A percentile compares a stretch with the other conserved stretches of the same genome.
These are phyloP conservation scores for Capsella rubella DNA, from an alignment of 441 rosid genomes.

Conservation along the genomic window DNA sequence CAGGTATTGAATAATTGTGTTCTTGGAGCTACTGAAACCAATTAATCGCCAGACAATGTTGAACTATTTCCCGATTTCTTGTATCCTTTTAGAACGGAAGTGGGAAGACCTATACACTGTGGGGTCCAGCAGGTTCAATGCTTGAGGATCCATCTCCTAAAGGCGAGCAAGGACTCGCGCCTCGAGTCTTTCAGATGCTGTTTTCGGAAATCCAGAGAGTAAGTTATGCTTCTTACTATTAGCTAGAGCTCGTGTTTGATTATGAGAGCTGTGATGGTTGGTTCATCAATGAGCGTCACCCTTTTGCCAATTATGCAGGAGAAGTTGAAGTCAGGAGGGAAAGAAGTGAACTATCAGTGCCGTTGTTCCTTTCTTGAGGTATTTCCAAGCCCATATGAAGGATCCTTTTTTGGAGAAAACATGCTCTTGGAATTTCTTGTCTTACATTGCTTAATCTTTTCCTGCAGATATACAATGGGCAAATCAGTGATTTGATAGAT, in stretches of 20 bases:
- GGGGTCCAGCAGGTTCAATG: constrained; percentile 98
- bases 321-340: constrained; percentile 67
- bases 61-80: background rate
- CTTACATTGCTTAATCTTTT: constrained; percentile 1
- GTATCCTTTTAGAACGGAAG: constrained; percentile 72
- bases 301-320: constrained; percentile 53
- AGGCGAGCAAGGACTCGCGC: constrained; percentile 82
- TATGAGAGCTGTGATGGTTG: background rate
- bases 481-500: constrained; percentile 88
- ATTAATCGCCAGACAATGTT: background rate
- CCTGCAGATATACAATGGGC: constrained; percentile 81
- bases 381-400: constrained; percentile 21
- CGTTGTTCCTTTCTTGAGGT: constrained; percentile 99
- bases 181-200: constrained; percentile 82
- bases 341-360: constrained; percentile 82
- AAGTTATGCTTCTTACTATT: constrained; percentile 38
- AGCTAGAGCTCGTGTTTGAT: background rate
- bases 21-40: constrained; percentile 5
- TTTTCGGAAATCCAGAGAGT: constrained; percentile 82
- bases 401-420: background rate
- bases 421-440: background rate
- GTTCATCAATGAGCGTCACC: constrained; percentile 21
- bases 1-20: constrained; percentile 58
- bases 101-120: constrained; percentile 93
- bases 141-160: constrained; percentile 78